Percentiles rank a stretch among this genome's conserved stretches.
phyloP scores from a whole-genome alignment of 2,329 filamentous ascomycete genomes.

The Colletotrichum karsti region DNA sequence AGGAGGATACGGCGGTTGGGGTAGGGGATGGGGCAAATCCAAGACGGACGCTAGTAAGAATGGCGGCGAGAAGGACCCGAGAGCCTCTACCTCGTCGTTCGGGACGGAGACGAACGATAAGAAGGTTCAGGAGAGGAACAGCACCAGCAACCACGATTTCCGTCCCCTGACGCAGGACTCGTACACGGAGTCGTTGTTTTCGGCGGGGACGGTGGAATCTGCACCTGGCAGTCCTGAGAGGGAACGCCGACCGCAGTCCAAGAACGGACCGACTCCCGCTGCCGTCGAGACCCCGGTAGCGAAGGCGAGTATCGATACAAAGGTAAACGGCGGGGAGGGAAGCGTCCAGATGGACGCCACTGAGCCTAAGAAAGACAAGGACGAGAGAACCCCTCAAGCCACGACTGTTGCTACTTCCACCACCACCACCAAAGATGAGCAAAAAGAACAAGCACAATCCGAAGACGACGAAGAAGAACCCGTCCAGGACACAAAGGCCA shows the following conservation, averaged over 20 bases:
- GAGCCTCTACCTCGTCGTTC: conserved; percentile 12
- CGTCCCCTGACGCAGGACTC: conserved; percentile 49
- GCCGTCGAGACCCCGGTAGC: background rate
- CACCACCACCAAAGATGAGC: background rate
- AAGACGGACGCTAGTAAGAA: conserved; percentile 26
- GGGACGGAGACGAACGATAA: conserved; percentile 7
- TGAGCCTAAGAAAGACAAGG: background rate
- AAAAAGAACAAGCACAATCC: background rate
- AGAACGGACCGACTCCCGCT: background rate
- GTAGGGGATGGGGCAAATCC: conserved; percentile 38
- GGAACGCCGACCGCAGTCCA: conserved; percentile 12
- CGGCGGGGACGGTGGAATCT: conserved; percentile 36
- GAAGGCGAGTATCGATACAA: background rate
- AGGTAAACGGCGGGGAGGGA: background rate
- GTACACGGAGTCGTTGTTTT: conserved; percentile 55
- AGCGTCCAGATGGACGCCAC: background rate
- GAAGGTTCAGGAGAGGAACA: background rate
- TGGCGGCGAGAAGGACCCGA: conserved; percentile 33
- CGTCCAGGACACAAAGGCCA: conserved; percentile 8
- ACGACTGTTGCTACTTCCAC: background rate
- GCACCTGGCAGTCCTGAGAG: conserved; percentile 4
- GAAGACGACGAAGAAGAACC: conserved; percentile 12
- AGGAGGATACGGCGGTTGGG: conserved; percentile 40
- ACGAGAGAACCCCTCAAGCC: no score
- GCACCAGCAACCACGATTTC: conserved; percentile 13